Conservation (phyloP, 441 rosid species). For the Manihot esculenta region DNA sequence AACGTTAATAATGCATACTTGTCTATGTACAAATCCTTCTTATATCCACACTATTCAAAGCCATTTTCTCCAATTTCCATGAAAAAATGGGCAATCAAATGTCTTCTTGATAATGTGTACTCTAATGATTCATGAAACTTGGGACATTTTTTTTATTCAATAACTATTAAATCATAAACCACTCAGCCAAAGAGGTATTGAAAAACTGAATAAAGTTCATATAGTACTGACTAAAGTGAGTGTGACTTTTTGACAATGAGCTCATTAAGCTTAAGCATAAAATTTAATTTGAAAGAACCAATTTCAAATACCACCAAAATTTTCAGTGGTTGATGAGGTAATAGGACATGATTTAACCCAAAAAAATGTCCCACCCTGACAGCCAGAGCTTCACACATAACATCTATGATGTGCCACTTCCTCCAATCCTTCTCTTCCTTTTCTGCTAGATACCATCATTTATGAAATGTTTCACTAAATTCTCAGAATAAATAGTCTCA, state of each 20-base stretch:
- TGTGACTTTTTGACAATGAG: neutral
- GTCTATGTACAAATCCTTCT: neutral
- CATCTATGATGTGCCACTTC: too few relatives aligned
- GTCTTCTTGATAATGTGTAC: conserved; percentile 5
- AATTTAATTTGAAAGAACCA: neutral
- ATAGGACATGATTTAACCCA: neutral
- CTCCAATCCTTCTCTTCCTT: too few relatives aligned
- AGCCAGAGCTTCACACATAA: too few relatives aligned
- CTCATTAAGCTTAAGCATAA: neutral
- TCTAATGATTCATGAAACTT: neutral
- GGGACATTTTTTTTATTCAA: neutral
- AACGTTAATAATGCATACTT: conserved; percentile 1
- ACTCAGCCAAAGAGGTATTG: neutral
- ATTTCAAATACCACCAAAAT: neutral
- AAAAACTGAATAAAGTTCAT: neutral
- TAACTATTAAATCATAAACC: neutral
- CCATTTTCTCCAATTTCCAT: neutral
- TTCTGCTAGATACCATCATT: neutral
- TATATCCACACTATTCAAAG: conserved; percentile 1
- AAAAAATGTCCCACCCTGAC: neutral
- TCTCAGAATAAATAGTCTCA: neutral
- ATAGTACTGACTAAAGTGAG: neutral
- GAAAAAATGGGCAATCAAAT: neutral
- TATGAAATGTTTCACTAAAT: neutral
- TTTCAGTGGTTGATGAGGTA: conserved; percentile 2